Evolutionary conservation across 768 basidiomycete genomes (phyloP), one percentile per base, ranked within the genome.

Genomic region (Auriculariales sp.): DNA sequence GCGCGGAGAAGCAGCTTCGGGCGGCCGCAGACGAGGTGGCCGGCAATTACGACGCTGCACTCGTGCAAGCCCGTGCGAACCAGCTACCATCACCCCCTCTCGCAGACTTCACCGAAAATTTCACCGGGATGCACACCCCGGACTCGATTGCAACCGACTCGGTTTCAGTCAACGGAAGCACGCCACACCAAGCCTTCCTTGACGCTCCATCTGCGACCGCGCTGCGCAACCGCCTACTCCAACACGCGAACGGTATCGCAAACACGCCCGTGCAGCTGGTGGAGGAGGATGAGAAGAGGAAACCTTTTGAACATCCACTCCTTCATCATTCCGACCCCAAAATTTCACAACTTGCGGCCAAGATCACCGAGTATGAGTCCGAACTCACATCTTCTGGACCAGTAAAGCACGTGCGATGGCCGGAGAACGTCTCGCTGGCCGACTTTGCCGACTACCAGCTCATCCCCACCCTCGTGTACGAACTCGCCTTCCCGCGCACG

Each of bases 401-500:
- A 6, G n/a, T n/a, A n/a, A 62, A 70, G 45, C 66, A 69, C 47
- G 72, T 92, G 32, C 73, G 71, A 15, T 99, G 87, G 78, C 93
- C 93, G 0, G 71, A 80, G 44, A 97, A 92, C 61, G 74, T 98
- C 53, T 82, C 81, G 0, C 74, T 78, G 59, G 75, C 71, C 58
- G 83, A 90, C 63, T 98, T 92, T 60, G 75, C 75, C 27, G 74
- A 83, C 32, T 99, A 93, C 65, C 78, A 88, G 66, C 66, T 93
- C 32, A 80, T 87, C 42, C 95, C 95, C 12, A 90, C 90, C 0
- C 72, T 99, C 35, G 92, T 97, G 5, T 99, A 99, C 59, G 92
- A 98, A 62, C 70, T 98, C 29, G 93, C 97, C 64, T 99, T 93
- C 63, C 94, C 94, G 9, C 70, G 94, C 47, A 97, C 94, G 9